Evolutionary conservation across 768 basidiomycete species (phyloP), one percentile per base, ranked within the genome.

Genomic region (Agaricus bisporus): DNA sequence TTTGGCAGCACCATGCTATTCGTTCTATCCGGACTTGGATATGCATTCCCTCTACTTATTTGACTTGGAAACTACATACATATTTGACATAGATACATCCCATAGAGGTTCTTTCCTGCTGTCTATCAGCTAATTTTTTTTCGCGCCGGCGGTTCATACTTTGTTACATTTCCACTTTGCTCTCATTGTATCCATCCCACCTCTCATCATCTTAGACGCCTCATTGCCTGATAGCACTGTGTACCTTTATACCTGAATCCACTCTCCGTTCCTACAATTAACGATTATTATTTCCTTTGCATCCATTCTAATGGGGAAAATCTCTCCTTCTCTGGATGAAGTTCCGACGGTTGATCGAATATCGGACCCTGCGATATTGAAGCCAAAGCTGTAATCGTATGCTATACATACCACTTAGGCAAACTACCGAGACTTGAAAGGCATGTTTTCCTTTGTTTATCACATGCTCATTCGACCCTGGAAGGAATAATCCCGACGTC

Each of bases 351-450:
- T 52, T 56, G 50, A 41, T 53, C 38, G 59, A 58, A 60, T 50
- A 52, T 54, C 43, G 45, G 56, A 54, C 56, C 56, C 54, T 56
- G 37, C 56, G 58, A 56, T 56, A 51, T 32, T 18, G n/a, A 25
- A 22, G 4, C 1, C 1, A 3, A 2, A 6, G 41, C 54, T 58
- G 59, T 56, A 59, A 59, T 59, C 59, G 56, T 42, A 60, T 51
- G 59, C 56, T 60, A 51, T 22, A 60, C 59, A 55, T 26, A 60
- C 59, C 57, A 56, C 59, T 58, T 51, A 58, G 59, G n/a, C n/a
- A n/a, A n/a, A n/a, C 59, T 58, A 58, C 41, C 36, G 56, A 56
- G 59, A 57, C 55, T 17, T n/a, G 18, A 29, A 22, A 45, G 2
- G 9, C 11, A 26, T n/a, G 15, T n/a, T 28, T 12, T 22, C 15